Evolutionary conservation across 305 asterid genomes (phyloP).

Genomic region (Rubia tinctorum): DNA sequence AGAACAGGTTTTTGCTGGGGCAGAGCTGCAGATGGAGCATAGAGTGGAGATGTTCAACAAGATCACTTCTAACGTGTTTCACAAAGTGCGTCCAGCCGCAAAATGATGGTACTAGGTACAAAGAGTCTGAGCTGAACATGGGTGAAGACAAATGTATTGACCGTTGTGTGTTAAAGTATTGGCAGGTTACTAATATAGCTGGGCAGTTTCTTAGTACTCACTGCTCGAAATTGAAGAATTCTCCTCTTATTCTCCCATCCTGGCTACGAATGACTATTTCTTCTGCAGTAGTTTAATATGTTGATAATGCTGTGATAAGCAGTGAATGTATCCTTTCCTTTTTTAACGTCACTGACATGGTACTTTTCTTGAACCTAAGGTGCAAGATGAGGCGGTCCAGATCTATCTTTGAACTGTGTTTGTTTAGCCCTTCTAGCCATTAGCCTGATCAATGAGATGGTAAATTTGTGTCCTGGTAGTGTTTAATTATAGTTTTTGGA

Average conservation of each 20-base stretch:
- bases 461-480: neutral
- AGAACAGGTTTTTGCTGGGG: conserved; percentile 68
- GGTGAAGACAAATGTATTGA: conserved; percentile 92
- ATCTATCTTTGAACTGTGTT: neutral
- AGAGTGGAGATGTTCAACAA: conserved; percentile 90
- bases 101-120: conserved; percentile 40
- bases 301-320: neutral
- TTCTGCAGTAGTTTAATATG: neutral
- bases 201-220: conserved; percentile 88
- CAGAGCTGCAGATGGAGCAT: conserved; percentile 92
- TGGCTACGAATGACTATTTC: neutral
- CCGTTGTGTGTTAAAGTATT: conserved; percentile 84
- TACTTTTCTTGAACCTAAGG: neutral
- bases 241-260: neutral
- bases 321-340: neutral
- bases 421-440: neutral
- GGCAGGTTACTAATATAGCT: conserved; percentile 82
- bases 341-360: too few species aligned
- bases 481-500: neutral
- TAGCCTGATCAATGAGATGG: neutral
- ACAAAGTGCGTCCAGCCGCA: conserved; percentile 58
- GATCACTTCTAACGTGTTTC: conserved; percentile 83
- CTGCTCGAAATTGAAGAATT: conserved; percentile 22
- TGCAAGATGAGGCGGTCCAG: neutral
- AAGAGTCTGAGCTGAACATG: conserved; percentile 88